Evolutionary conservation across 257 asterid species (phyloP), one percentile per base, ranked within the genome.

Genomic region (Cruciata laevipes): DNA sequence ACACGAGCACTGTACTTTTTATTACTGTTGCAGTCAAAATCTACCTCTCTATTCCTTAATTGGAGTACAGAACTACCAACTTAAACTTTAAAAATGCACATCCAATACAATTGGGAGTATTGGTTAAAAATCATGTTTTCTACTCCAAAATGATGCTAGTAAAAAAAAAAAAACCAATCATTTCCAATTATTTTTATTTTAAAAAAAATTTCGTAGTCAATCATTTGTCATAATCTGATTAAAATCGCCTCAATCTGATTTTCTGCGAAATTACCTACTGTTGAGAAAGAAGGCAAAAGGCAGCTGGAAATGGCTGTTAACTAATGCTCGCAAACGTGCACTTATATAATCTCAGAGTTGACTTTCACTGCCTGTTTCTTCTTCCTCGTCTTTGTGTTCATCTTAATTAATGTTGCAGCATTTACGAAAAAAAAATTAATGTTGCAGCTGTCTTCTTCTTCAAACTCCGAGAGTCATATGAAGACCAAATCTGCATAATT

Each of bases 261-360:
- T 35, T 35, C 38, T 35, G 38, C 38, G 7, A 35, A 35, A 7
- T 3, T 35, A 42, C 51, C 51, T 37, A 42, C 51, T 42, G 3
- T 42, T 13, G 51, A 73, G 47, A 38, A n/a, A 27, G 30, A 27
- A 27, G 30, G 30, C 30, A 27, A 27, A 27, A 27, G 30, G 30
- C 30, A 27, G 30, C 30, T 27, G 30, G 30, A 27, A 68, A 52
- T 63, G 37, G 77, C 69, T 73, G 77, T 27, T 32, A n/a, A n/a
- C n/a, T n/a, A 35, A 61, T 68, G 9, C 61, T 52, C 61, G 77
- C 71, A 53, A 74, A 68, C 64, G 44, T 68, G 77, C 63, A 42
- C 5, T 12, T 42, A 42, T 42, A 42, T 35, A 38, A 42, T 42
- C 51, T 13, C 6, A 42, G 18, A 67, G 67, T 74, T 74, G 74